Evolutionary conservation across 345 rosid genomes (phyloP).

Genomic region (Lumnitzera racemosa): DNA sequence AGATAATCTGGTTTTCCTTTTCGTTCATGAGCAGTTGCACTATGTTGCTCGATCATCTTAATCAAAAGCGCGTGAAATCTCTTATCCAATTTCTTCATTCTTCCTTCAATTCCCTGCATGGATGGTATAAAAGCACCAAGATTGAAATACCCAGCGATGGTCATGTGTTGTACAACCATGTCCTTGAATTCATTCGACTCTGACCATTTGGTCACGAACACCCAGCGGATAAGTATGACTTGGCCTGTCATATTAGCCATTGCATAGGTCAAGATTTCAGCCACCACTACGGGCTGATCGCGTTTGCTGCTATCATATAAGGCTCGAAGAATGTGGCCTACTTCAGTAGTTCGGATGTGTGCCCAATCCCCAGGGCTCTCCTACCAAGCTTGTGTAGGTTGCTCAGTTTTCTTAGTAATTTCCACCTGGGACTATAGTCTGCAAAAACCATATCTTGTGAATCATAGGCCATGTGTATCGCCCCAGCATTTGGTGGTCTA

Average conservation of each 20-base stretch:
- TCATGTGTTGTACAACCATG: constrained; percentile 62
- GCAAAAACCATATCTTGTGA: no score
- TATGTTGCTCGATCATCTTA: constrained; percentile 42
- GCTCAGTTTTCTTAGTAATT: constrained; percentile 45
- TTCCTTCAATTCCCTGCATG: constrained; percentile 45
- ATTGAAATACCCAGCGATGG: constrained; percentile 37
- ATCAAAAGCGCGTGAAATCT: constrained; percentile 36
- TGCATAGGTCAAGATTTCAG: constrained; percentile 39
- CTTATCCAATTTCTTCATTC: constrained; percentile 45
- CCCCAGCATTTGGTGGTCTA: no score
- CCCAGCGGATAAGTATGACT: constrained; percentile 33
- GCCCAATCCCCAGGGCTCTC: constrained; percentile 49
- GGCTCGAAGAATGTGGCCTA: constrained; percentile 43
- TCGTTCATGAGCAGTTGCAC: constrained; percentile 22
- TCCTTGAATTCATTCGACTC: constrained; percentile 49
- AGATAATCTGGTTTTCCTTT: constrained; percentile 48
- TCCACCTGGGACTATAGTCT: constrained; percentile 12
- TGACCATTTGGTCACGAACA: constrained; percentile 33
- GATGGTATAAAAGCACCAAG: constrained; percentile 48
- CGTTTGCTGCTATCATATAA: constrained; percentile 22
- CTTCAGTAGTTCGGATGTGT: constrained; percentile 20
- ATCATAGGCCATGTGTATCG: no score
- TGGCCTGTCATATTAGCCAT: constrained; percentile 55
- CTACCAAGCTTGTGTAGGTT: constrained; percentile 54
- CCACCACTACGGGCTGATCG: constrained; percentile 26